Evolutionary conservation across 2,329 filamentous ascomycete genomes (phyloP), one percentile per base, ranked within the genome.

Genomic region (Calonectria pseudoturangicola): DNA sequence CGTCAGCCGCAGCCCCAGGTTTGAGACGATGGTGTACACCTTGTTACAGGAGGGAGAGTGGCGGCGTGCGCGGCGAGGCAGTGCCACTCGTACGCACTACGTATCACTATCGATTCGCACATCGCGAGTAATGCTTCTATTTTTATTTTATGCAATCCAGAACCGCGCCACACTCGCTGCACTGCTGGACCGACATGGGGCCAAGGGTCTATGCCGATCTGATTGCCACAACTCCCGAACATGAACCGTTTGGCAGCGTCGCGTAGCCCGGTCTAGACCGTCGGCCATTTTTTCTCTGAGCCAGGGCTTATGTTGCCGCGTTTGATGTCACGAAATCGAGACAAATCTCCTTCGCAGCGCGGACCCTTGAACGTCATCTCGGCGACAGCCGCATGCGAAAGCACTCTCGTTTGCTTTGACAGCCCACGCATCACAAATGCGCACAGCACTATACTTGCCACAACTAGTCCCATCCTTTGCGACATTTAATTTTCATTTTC

Each of bases 61-160:
- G 54, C 54, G 54, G 54, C 54, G 54, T 39, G 21, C 54, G 54
- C 33, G 54, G 54, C 54, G 54, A 60, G 54, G 54, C 54, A 60
- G 54, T 60, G 54, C 54, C 25, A 33, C 54, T 16, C 43, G 21
- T 39, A 63, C 18, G 28, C 12, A 45, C 16, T 21, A 48, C 33
- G 54, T 58, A 58, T 33, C 36, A 15, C 36, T 15, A 9, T 16
- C 16, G 43, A n/a, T 51, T 33, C 21, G 58, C 41, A 25, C 36
- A 13, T 28, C 15, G 28, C 12, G 47, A 33, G 33, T 43, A 21
- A 41, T 33, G 28, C 5, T 68, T 68, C 54, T 60, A 68, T 68
- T 68, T 73, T 68, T 68, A 71, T 68, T 73, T 68, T 68, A 71
- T 60, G 30, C 33, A 41, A 16, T 41, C 33, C 33, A 41, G 15